Evolutionary conservation across 306 rosid genomes (phyloP).

Genomic region (Vigna hirtella): DNA sequence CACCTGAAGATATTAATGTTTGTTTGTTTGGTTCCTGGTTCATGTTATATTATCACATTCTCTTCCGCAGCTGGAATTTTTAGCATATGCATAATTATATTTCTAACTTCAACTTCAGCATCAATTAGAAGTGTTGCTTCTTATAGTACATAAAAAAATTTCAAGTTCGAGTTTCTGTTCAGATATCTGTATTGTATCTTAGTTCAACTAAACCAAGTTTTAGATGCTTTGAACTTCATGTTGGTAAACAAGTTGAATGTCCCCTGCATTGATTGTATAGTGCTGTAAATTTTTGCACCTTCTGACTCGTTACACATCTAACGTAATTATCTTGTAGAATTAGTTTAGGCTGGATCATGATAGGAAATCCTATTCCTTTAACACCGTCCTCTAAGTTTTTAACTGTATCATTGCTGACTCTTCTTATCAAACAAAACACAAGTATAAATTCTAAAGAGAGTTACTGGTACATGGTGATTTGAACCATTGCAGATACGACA

Average conservation of each 20-base stretch:
- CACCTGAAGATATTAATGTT: conserved; percentile 12
- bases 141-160: conserved; percentile 10
- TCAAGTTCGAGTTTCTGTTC: conserved; percentile 27
- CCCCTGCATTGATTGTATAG: conserved; percentile 17
- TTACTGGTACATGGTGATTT: conserved; percentile 46
- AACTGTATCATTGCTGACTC: not conserved
- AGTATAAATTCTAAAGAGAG: conserved; percentile 39
- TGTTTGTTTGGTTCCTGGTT: conserved; percentile 30
- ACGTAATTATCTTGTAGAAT: conserved; percentile 25
- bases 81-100: conserved; percentile 12
- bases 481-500: conserved; percentile 83
- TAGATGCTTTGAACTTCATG: conserved; percentile 7
- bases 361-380: conserved; percentile 31
- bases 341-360: conserved; percentile 21
- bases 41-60: conserved; percentile 8
- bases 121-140: conserved; percentile 33
- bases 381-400: conserved; percentile 1
- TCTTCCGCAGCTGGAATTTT: not conserved
- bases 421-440: not conserved
- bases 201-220: conserved; percentile 5
- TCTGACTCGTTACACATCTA: conserved; percentile 8
- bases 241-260: conserved; percentile 7
- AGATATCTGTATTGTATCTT: conserved; percentile 1
- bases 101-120: conserved; percentile 25
- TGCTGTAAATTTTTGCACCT: conserved; percentile 23